Percentiles rank a stretch among this genome's conserved stretches.
These are phyloP conservation scores for Monosporascus sp. DNA, from an alignment of 2,329 filamentous ascomycete genomes.

Conservation along the genomic window DNA sequence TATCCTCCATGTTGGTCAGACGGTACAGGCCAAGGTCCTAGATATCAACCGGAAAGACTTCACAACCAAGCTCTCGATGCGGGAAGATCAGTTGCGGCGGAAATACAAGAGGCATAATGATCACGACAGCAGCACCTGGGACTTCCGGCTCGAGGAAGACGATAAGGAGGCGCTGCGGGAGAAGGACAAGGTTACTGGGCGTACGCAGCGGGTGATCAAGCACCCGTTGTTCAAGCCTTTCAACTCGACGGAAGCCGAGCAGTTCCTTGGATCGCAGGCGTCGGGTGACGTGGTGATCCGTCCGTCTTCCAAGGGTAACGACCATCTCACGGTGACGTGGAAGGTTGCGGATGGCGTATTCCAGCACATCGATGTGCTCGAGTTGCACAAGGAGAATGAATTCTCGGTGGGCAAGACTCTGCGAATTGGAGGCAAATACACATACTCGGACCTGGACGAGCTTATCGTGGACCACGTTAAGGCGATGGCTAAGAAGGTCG, in stretches of 20 bases:
- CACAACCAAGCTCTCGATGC: constrained; percentile 74
- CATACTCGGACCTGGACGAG: constrained; percentile 93
- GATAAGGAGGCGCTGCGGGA: constrained; percentile 81
- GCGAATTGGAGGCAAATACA: constrained; percentile 81
- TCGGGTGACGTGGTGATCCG: constrained; percentile 91
- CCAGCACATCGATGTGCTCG: constrained; percentile 94
- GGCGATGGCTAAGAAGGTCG: constrained; percentile 95
- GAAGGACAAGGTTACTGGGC: constrained; percentile 79
- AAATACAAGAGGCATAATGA: constrained; percentile 67
- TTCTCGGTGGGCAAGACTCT: constrained; percentile 86
- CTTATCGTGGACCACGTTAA: constrained; percentile 96
- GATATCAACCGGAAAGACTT: constrained; percentile 86
- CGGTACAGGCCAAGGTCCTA: constrained; percentile 79
- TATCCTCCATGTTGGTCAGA: constrained; percentile 74
- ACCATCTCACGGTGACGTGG: constrained; percentile 95
- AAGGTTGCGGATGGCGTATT: constrained; percentile 96
- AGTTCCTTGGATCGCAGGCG: constrained; percentile 81
- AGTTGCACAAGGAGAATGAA: constrained; percentile 94
- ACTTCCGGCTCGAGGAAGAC: constrained; percentile 71
- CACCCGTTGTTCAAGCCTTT: constrained; percentile 94
- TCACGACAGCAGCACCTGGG: constrained; percentile 77
- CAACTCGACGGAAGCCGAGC: constrained; percentile 87
- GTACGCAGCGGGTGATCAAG: constrained; percentile 92
- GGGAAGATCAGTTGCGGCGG: constrained; percentile 72
- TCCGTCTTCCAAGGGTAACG: constrained; percentile 89